Conservation (phyloP, 23 red algal species). For the Chondrus crispus region DNA sequence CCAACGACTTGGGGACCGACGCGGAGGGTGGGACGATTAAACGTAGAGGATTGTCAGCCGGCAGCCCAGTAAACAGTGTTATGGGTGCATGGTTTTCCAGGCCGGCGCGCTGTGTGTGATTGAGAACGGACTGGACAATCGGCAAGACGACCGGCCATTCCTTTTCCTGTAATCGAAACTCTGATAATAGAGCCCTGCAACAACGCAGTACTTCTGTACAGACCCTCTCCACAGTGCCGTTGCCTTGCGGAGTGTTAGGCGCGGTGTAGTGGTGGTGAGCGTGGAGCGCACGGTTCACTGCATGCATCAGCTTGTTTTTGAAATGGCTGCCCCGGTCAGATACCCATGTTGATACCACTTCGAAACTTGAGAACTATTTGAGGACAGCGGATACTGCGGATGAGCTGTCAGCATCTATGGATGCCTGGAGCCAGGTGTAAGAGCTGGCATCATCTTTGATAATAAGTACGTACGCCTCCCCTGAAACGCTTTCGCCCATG, state of each 20-base stretch:
- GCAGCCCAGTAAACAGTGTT: neutral
- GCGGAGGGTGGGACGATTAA: neutral
- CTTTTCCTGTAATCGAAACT: neutral
- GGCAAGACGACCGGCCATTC: neutral
- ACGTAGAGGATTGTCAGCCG: neutral
- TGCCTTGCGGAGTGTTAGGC: neutral
- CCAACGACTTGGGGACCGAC: neutral
- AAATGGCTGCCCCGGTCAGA: constrained; percentile 1
- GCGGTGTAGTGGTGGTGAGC: constrained; percentile 9
- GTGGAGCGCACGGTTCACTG: neutral
- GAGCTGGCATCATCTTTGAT: neutral
- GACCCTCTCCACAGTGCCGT: constrained; percentile 9
- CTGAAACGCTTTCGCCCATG: neutral
- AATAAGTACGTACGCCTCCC: neutral
- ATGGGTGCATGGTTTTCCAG: neutral
- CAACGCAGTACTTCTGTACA: constrained; percentile 20
- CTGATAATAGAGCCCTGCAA: neutral
- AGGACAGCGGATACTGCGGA: neutral
- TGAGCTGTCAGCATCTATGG: neutral
- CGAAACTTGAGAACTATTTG: neutral
- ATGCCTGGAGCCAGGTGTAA: neutral
- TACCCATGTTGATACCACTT: neutral
- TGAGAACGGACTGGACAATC: constrained; percentile 7
- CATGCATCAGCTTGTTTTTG: neutral
- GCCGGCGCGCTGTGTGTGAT: neutral